Evolutionary conservation across 148 eudicot genomes (phyloP).

Genomic region (Persicaria maculosa): DNA sequence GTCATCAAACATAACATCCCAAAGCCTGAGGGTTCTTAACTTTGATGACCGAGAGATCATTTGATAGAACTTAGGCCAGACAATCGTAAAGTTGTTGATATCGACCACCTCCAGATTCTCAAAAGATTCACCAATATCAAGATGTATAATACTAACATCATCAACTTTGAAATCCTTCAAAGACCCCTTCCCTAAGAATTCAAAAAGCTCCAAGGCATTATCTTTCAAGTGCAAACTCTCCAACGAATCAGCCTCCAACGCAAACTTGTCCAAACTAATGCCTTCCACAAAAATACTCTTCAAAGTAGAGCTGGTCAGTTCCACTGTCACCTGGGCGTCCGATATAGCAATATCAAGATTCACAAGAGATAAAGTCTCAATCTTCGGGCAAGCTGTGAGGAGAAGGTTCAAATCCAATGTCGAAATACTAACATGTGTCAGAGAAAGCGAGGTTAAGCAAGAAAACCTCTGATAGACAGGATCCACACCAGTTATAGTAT

Average conservation of each 20-base stretch:
- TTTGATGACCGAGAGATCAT: slow-evolving; percentile 75
- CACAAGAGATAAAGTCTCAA: slow-evolving; percentile 46
- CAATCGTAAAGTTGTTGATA: slow-evolving; percentile 80
- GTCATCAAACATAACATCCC: slow-evolving; percentile 84
- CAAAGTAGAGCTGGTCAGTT: slow-evolving; percentile 51
- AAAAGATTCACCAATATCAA: slow-evolving; percentile 67
- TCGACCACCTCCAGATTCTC: slow-evolving; percentile 81
- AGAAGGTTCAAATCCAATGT: slow-evolving; percentile 78
- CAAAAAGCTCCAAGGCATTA: slow-evolving; percentile 72
- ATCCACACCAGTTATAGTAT: slow-evolving; percentile 69
- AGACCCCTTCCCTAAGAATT: slow-evolving; percentile 67
- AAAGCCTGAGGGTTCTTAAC: slow-evolving; percentile 64
- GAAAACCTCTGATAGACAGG: slow-evolving; percentile 74
- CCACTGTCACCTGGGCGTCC: slow-evolving; percentile 68
- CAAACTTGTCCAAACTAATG: slow-evolving; percentile 76
- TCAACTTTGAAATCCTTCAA: slow-evolving; percentile 57
- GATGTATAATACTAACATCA: slow-evolving; percentile 91
- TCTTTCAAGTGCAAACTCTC: slow-evolving; percentile 84
- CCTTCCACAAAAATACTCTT: slow-evolving; percentile 72
- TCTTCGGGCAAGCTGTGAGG: slow-evolving; percentile 67
- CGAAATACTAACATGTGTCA: slow-evolving; percentile 70
- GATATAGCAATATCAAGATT: slow-evolving; percentile 70
- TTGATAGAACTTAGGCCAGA: slow-evolving; percentile 73
- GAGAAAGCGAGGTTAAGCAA: slow-evolving; percentile 60
- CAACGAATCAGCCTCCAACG: slow-evolving; percentile 72